Evolutionary conservation across 768 basidiomycete species (phyloP).

Genomic region (Leucocoprinus birnbaumii): DNA sequence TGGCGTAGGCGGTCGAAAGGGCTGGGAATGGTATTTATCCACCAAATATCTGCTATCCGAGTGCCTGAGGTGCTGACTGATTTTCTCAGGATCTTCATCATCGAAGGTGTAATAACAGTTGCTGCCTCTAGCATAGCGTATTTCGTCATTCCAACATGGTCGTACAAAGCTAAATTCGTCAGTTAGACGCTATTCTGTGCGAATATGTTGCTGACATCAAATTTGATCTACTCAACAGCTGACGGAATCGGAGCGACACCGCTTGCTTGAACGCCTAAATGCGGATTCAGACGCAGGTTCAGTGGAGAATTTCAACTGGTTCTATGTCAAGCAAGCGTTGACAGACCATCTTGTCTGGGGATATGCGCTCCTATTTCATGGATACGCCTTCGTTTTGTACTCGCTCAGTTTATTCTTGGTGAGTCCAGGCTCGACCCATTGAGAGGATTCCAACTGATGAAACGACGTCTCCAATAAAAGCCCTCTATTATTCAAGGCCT

Average conservation of each 20-base stretch:
- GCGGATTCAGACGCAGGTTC: conserved; percentile 53
- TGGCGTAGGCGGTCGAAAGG: conserved; percentile 53
- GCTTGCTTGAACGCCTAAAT: conserved; percentile 45
- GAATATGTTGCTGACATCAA: not conserved
- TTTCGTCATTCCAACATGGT: conserved; percentile 58
- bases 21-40: conserved; percentile 53
- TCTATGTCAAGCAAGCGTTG: conserved; percentile 52
- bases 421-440: conserved; percentile 14
- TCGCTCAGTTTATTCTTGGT: conserved; percentile 59
- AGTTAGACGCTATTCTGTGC: conserved; percentile 14
- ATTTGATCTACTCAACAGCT: conserved; percentile 34
- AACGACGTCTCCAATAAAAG: conserved; percentile 21
- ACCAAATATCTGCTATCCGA: not conserved
- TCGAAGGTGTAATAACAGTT: conserved; percentile 53
- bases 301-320: conserved; percentile 55
- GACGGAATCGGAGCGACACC: conserved; percentile 45
- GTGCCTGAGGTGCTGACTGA: not conserved
- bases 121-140: conserved; percentile 45
- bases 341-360: conserved; percentile 58
- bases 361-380: conserved; percentile 60
- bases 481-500: conserved; percentile 59
- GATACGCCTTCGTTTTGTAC: conserved; percentile 56
- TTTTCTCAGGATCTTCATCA: conserved; percentile 49
- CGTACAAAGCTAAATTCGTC: conserved; percentile 55
- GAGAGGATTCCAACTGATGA: not conserved